Evolutionary conservation across 2,329 filamentous ascomycete genomes (phyloP).

Genomic region (Fusarium avenaceum): DNA sequence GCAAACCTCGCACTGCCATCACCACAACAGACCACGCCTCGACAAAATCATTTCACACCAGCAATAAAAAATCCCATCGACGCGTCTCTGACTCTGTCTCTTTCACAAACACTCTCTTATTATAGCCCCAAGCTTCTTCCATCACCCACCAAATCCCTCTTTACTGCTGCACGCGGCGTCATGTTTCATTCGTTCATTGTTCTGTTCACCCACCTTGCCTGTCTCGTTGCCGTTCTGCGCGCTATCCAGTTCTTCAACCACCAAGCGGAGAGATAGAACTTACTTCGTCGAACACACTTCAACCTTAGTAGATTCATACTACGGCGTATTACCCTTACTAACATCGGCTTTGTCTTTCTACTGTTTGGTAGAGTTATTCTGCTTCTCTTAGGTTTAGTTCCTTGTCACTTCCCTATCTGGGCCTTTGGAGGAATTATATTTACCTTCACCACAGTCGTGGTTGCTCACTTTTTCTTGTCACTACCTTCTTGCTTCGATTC

Average conservation of each 20-base stretch:
- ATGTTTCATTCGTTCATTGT: not conserved
- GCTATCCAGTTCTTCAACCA: not conserved
- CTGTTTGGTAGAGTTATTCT: not conserved
- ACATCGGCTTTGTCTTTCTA: not conserved
- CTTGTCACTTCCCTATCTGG: not conserved
- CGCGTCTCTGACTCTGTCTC: not conserved
- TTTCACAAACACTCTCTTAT: not conserved
- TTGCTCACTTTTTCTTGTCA: not conserved
- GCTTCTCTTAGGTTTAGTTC: not conserved
- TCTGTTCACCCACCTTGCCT: not conserved
- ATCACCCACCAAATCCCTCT: not conserved
- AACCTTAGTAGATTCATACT: too few relatives aligned
- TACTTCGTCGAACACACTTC: not conserved
- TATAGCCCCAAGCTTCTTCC: too few relatives aligned
- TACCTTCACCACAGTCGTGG: not conserved
- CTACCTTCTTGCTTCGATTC: too few relatives aligned
- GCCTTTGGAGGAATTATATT: not conserved
- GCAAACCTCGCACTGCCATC: slow-evolving; percentile 14
- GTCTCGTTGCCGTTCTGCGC: not conserved
- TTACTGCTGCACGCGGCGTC: not conserved
- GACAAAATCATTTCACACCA: slow-evolving; percentile 7
- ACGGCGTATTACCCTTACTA: not conserved
- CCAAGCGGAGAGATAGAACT: not conserved
- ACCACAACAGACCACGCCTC: slow-evolving; percentile 10
- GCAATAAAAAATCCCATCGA: slow-evolving; percentile 10